Evolutionary conservation across 805 yeast species (phyloP), one percentile per base, ranked within the genome.

Genomic region (Candida dajiaensis): DNA sequence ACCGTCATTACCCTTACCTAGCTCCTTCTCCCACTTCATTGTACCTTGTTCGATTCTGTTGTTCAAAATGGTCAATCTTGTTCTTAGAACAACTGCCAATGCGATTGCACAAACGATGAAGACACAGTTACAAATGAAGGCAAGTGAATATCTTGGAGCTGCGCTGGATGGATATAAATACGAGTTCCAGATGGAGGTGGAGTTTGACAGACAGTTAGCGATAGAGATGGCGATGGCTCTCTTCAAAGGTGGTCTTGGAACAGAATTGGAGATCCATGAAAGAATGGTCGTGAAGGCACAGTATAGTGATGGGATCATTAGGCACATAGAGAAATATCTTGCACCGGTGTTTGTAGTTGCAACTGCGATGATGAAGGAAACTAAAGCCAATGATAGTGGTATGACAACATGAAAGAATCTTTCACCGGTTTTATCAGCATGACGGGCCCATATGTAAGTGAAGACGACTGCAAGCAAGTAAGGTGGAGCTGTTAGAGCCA

Each of bases 401-500:
- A 61, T 47, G 1, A 68, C 65, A 43, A 73, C 73, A 52, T 77
- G 83, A 60, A 65, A 73, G 58, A 69, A 74, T 53, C 82, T 64
- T 54, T 79, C 84, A 15, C 79, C 79, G 0, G 78, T 71, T 46
- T 68, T 69, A 53, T 77, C 82, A 4, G 83, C 79, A 61, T 76
- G 80, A 49, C 72, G 64, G 3, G 83, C 76, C 75, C 80, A 74
- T 11, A 74, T 42, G 54, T 70, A 77, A 1, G 83, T 76, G 10
- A 69, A 62, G 13, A 74, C 61, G 3, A 76, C 80, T 0, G 81
- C 79, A 44, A 77, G 53, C 40, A 74, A 58, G 57, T 77, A 80
- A 11, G 83, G 83, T 21, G 83, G 84, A 20, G 77, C 82, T 9
- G 84, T 77, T 46, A 80, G 66, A 51, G 77, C 74, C 42, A 78